A percentile compares a stretch with the other conserved stretches of the same genome.
Evolutionary conservation across 2,329 filamentous ascomycete species (phyloP).

Genomic region (Coniosporium tulheliwenetii): DNA sequence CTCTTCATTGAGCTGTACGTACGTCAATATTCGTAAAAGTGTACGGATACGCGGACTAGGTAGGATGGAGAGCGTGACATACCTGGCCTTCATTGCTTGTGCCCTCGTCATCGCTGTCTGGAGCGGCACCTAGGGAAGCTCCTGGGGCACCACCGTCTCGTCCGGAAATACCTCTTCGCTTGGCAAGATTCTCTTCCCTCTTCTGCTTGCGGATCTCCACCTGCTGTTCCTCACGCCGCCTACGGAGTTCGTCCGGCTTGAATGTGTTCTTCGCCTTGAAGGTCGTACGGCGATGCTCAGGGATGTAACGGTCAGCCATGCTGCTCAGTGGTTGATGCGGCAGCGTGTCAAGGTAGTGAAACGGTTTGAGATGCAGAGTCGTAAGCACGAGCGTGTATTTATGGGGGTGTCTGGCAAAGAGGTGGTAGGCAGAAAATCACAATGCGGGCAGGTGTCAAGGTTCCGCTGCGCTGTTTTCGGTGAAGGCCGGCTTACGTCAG

Average conservation of each 20-base stretch:
- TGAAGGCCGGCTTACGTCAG: too few relatives aligned
- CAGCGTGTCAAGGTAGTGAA: too few relatives aligned
- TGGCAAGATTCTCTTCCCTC: constrained; percentile 96
- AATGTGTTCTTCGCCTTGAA: constrained; percentile 99
- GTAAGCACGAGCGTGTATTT: too few relatives aligned
- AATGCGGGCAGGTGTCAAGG: too few relatives aligned
- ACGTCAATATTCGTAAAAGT: neutral
- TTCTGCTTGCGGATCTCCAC: constrained; percentile 98
- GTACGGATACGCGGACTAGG: too few relatives aligned
- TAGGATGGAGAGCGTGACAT: constrained; percentile 22
- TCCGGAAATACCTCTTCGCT: constrained; percentile 83
- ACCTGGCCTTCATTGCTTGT: constrained; percentile 94
- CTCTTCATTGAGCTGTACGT: constrained; percentile 74
- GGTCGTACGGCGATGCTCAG: constrained; percentile 95
- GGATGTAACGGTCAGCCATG: constrained; percentile 99
- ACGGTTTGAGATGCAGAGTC: too few relatives aligned
- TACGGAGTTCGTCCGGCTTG: constrained; percentile 96
- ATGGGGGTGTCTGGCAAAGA: too few relatives aligned
- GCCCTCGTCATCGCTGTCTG: constrained; percentile 95
- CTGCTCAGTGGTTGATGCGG: too few relatives aligned
- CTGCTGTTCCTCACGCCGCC: constrained; percentile 96
- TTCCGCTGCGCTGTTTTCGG: too few relatives aligned
- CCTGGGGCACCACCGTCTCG: constrained; percentile 58
- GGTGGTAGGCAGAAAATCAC: too few relatives aligned
- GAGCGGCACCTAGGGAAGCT: constrained; percentile 70